These are phyloP conservation scores for Soucietia sequanensis DNA, from an alignment of 805 yeast genomes.

Conservation along the genomic window DNA sequence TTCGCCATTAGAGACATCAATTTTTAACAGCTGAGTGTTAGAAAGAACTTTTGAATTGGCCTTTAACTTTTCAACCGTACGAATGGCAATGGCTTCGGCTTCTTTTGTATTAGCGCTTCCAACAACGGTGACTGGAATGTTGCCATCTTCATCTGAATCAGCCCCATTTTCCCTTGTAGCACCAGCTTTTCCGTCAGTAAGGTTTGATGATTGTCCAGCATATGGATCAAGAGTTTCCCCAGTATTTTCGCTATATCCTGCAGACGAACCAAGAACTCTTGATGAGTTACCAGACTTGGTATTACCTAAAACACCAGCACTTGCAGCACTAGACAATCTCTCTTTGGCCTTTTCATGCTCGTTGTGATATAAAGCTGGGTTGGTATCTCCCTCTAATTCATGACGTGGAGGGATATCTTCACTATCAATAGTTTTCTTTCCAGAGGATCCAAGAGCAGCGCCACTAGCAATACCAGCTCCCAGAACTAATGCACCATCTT, in stretches of 20 bases:
- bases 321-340: slow-evolving; percentile 6
- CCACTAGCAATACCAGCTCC: slow-evolving; percentile 6
- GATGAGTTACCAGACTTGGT: background rate
- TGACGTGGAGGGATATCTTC: slow-evolving; percentile 1
- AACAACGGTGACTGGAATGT: slow-evolving; percentile 29
- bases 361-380: slow-evolving; percentile 1
- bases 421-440: background rate
- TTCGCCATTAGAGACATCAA: slow-evolving; percentile 29
- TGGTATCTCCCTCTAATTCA: background rate
- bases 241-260: background rate
- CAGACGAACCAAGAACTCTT: background rate
- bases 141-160: slow-evolving; percentile 5
- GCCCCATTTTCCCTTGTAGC: background rate
- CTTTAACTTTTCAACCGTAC: slow-evolving; percentile 23
- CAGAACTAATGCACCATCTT: slow-evolving; percentile 9
- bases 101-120: slow-evolving; percentile 22
- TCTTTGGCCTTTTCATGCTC: slow-evolving; percentile 4
- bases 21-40: slow-evolving; percentile 21
- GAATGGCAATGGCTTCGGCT: slow-evolving; percentile 27
- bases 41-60: slow-evolving; percentile 19
- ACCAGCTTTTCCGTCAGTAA: slow-evolving; percentile 1
- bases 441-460: slow-evolving; percentile 7
- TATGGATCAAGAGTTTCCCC: slow-evolving; percentile 3
- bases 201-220: background rate
- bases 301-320: slow-evolving; percentile 5